Evolutionary conservation across 1,139 yeast genomes (phyloP).

Genomic region (Hemisphaericaspora xylanilytica): DNA sequence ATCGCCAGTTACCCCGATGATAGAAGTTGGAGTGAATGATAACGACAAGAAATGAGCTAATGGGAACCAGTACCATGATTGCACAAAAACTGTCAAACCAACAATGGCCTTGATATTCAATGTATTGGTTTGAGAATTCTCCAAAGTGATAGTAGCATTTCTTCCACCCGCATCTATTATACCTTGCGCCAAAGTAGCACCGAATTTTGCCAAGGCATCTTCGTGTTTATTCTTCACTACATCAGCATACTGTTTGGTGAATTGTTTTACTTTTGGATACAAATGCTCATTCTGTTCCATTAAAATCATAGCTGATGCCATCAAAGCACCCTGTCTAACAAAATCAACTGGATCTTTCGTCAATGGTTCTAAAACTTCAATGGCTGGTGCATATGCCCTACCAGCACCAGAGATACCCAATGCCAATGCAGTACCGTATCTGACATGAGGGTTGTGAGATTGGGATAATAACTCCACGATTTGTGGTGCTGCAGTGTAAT

Average conservation of each 20-base stretch:
- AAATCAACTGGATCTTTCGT: conserved; percentile 94
- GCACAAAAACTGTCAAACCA: conserved; percentile 85
- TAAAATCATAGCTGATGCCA: conserved; percentile 88
- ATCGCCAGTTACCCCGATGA: conserved; percentile 81
- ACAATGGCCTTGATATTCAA: conserved; percentile 88
- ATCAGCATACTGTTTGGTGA: conserved; percentile 71
- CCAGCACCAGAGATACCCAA: conserved; percentile 98
- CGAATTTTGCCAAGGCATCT: conserved; percentile 96
- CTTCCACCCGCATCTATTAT: conserved; percentile 99
- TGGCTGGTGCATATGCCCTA: conserved; percentile 81
- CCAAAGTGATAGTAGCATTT: conserved; percentile 90
- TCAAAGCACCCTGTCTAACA: conserved; percentile 96
- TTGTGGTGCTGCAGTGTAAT: conserved; percentile 91
- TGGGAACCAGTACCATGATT: conserved; percentile 99
- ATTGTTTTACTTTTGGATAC: conserved; percentile 73
- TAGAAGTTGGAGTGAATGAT: conserved; percentile 89
- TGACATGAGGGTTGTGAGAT: conserved; percentile 96
- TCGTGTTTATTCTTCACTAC: conserved; percentile 85
- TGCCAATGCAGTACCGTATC: conserved; percentile 98
- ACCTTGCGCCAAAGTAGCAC: conserved; percentile 97
- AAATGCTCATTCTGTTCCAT: conserved; percentile 90
- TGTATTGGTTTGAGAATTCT: conserved; percentile 87
- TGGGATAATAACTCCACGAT: conserved; percentile 90
- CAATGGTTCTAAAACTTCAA: conserved; percentile 89
- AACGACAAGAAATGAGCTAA: conserved; percentile 88